These are phyloP conservation scores for Leonotis leonurus DNA, from an alignment of 257 asterid genomes.

Conservation along the genomic window DNA sequence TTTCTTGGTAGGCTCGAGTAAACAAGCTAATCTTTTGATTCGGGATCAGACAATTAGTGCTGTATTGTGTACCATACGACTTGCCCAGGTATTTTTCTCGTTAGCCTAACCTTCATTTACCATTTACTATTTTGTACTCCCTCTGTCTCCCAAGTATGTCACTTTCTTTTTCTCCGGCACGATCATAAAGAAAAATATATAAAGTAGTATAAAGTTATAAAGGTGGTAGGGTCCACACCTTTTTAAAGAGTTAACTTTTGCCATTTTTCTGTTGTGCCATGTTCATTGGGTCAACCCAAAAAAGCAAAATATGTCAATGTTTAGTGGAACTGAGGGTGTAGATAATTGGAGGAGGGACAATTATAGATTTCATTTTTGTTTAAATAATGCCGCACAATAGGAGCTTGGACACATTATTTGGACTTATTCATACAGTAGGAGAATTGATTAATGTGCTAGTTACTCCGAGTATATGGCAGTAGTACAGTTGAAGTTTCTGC, in stretches of 20 bases:
- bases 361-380: neutral
- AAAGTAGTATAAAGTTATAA: too few species aligned
- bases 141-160: too few species aligned
- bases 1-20: constrained; percentile 62
- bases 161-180: too few species aligned
- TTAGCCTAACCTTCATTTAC: neutral
- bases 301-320: too few species aligned
- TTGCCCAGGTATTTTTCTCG: constrained; percentile 40
- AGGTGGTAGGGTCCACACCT: too few species aligned
- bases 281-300: too few species aligned
- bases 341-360: neutral
- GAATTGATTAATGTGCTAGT: neutral
- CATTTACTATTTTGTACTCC: neutral
- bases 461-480: neutral
- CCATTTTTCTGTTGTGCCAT: too few species aligned
- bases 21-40: constrained; percentile 56
- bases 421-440: neutral
- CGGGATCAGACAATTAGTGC: constrained; percentile 48
- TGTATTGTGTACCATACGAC: constrained; percentile 51
- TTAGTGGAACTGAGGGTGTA: too few species aligned
- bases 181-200: too few species aligned
- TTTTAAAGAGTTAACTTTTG: too few species aligned
- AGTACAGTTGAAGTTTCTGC: neutral
- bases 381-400: constrained; percentile 1
- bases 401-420: neutral